Conservation (phyloP, 2,329 filamentous ascomycete species). For the Trichoderma koningii region DNA sequence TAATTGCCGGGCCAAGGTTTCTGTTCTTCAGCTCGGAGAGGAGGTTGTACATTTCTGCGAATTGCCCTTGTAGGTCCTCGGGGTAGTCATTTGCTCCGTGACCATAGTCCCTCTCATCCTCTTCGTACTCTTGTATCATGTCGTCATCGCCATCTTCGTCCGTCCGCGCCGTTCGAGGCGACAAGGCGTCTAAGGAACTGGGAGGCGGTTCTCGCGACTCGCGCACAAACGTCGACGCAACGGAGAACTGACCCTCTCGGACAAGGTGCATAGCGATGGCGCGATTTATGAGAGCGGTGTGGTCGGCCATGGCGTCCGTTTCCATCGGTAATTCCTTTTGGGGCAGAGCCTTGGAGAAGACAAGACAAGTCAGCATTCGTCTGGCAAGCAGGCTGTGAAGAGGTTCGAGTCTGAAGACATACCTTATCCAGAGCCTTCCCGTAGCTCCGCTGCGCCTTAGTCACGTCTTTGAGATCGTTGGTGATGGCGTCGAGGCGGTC, state of each 20-base stretch:
- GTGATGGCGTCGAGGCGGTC: constrained; percentile 78
- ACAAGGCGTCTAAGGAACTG: constrained; percentile 31
- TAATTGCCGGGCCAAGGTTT: constrained; percentile 80
- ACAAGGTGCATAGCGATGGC: constrained; percentile 96
- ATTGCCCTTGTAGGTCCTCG: constrained; percentile 71
- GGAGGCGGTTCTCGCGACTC: constrained; percentile 57
- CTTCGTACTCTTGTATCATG: constrained; percentile 36
- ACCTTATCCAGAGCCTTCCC: constrained; percentile 84
- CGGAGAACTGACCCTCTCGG: constrained; percentile 88
- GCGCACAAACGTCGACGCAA: constrained; percentile 79
- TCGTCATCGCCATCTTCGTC: constrained; percentile 39
- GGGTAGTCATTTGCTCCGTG: constrained; percentile 37
- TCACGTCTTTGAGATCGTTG: constrained; percentile 78
- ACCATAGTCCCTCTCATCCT: constrained; percentile 32
- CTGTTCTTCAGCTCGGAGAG: constrained; percentile 73
- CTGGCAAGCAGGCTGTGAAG: neutral
- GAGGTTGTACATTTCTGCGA: constrained; percentile 88
- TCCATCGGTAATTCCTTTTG: constrained; percentile 70
- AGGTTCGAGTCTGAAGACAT: constrained; percentile 28
- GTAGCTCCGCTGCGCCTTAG: constrained; percentile 80
- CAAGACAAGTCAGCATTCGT: constrained; percentile 5
- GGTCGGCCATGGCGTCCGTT: constrained; percentile 75
- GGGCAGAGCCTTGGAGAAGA: constrained; percentile 41
- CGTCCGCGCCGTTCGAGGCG: constrained; percentile 29
- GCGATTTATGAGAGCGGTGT: constrained; percentile 79